phyloP scores from a whole-genome alignment of 495 filamentous ascomycete species.

The Xylaria castorea region DNA sequence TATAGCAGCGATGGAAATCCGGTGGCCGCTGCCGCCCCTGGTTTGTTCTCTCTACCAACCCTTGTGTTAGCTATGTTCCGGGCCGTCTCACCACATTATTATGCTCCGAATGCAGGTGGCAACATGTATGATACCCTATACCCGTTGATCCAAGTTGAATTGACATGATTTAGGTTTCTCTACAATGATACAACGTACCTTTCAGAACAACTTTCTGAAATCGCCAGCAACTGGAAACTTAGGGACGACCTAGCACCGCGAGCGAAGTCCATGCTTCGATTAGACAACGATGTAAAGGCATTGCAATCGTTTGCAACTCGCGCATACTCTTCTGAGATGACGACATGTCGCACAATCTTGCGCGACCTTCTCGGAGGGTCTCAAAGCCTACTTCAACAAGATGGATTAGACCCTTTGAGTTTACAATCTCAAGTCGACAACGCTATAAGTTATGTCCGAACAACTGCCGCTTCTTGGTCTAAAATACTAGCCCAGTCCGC shows the following conservation, averaged over 20 bases:
- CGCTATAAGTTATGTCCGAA: constrained; percentile 70
- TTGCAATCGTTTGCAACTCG: constrained; percentile 82
- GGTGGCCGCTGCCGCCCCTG: constrained; percentile 73
- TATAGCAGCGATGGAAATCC: constrained; percentile 49
- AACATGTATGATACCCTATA: constrained; percentile 65
- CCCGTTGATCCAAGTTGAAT: not conserved
- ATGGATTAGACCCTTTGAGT: constrained; percentile 54
- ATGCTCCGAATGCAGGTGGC: constrained; percentile 68
- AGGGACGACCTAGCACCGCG: constrained; percentile 52
- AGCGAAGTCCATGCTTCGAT: constrained; percentile 60
- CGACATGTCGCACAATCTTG: constrained; percentile 80
- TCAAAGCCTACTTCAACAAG: constrained; percentile 58
- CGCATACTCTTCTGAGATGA: constrained; percentile 87
- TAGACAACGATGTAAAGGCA: constrained; percentile 73
- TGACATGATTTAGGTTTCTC: constrained; percentile 63
- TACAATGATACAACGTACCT: constrained; percentile 92
- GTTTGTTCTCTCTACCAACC: constrained; percentile 80
- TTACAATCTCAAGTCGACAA: constrained; percentile 74
- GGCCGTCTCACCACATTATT: constrained; percentile 82
- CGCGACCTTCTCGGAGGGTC: constrained; percentile 80
- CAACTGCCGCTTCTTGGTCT: constrained; percentile 77
- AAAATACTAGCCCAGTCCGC: constrained; percentile 80
- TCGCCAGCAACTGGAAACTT: constrained; percentile 59
- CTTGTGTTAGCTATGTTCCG: constrained; percentile 90
- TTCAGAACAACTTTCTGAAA: constrained; percentile 69